Percentiles rank a stretch among this genome's conserved stretches.
These are phyloP conservation scores for Metschnikowia shivogae DNA, from an alignment of 805 yeast genomes.

Conservation along the genomic window DNA sequence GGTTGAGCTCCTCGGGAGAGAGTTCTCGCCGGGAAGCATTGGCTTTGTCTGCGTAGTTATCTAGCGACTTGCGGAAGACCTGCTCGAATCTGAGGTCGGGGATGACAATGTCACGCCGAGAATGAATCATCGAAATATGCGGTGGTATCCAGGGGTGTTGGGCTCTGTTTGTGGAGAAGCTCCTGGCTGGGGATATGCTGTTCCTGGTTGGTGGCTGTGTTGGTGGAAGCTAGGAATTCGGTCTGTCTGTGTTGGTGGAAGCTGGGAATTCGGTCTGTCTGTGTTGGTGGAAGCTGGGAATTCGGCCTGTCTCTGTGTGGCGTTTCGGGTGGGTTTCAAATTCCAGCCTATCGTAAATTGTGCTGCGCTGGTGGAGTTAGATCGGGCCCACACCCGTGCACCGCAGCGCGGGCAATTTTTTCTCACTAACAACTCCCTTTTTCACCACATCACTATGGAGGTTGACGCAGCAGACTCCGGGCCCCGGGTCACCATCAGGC, in stretches of 20 bases:
- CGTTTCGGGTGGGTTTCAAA: no score
- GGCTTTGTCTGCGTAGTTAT: slow-evolving; percentile 25
- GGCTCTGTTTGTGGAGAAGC: no score
- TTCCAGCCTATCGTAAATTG: no score
- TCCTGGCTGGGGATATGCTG: no score
- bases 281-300: no score
- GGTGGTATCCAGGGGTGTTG: no score
- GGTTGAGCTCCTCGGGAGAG: slow-evolving; percentile 20
- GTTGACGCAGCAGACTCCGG: slow-evolving; percentile 38
- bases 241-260: no score
- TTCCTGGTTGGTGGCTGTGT: no score
- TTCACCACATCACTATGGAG: slow-evolving; percentile 19
- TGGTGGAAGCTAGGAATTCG: no score
- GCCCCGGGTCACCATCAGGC: slow-evolving; percentile 85
- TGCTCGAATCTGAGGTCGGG: slow-evolving; percentile 72
- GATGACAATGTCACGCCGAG: slow-evolving; percentile 18
- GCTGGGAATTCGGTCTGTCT: no score
- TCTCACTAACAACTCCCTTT: neutral
- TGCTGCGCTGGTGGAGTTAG: no score
- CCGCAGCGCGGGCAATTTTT: slow-evolving; percentile 5
- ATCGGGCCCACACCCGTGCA: slow-evolving; percentile 1
- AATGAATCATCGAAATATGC: neutral
- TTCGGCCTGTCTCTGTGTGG: no score
- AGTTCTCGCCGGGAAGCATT: slow-evolving; percentile 9
- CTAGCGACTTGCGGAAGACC: slow-evolving; percentile 42